Evolutionary conservation across 345 rosid species (phyloP).

Genomic region (Eucalyptus urophylla): DNA sequence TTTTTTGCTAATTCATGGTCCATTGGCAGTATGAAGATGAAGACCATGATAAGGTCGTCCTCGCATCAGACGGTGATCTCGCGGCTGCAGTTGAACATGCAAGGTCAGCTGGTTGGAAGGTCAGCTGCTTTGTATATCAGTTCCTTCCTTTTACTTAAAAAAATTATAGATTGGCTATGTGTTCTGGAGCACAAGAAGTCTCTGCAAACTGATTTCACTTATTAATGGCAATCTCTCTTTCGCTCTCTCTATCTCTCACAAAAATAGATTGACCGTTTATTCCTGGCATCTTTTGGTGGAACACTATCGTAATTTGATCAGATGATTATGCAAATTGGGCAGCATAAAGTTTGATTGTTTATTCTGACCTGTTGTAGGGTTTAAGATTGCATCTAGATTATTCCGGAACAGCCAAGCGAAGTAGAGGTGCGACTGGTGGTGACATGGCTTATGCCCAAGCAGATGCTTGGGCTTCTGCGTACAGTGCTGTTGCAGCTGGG

Average conservation of each 20-base stretch:
- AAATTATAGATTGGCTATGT: not conserved
- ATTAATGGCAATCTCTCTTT: not conserved
- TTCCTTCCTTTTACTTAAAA: not conserved
- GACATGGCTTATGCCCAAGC: slow-evolving; percentile 39
- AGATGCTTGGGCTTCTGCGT: slow-evolving; percentile 91
- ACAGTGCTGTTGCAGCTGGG: slow-evolving; percentile 84
- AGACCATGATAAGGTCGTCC: slow-evolving; percentile 84
- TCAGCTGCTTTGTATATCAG: slow-evolving; percentile 3
- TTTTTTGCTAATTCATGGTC: not conserved
- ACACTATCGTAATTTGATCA: not conserved
- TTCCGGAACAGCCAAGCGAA: slow-evolving; percentile 25
- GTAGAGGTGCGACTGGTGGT: slow-evolving; percentile 32
- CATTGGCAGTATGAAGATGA: slow-evolving; percentile 83
- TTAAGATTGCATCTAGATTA: slow-evolving; percentile 84
- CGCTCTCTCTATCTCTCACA: not conserved
- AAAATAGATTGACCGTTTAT: not conserved
- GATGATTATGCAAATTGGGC: not conserved
- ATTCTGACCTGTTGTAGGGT: slow-evolving; percentile 39
- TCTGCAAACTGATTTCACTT: not conserved
- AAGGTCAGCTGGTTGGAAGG: slow-evolving; percentile 87
- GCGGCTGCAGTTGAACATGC: slow-evolving; percentile 89
- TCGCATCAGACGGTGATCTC: slow-evolving; percentile 83
- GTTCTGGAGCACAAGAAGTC: not conserved
- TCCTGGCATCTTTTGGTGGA: not conserved
- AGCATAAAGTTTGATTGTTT: not conserved